Evolutionary conservation across 2,329 filamentous ascomycete genomes (phyloP), one percentile per base, ranked within the genome.

Genomic region (Pezicula rhizophila): DNA sequence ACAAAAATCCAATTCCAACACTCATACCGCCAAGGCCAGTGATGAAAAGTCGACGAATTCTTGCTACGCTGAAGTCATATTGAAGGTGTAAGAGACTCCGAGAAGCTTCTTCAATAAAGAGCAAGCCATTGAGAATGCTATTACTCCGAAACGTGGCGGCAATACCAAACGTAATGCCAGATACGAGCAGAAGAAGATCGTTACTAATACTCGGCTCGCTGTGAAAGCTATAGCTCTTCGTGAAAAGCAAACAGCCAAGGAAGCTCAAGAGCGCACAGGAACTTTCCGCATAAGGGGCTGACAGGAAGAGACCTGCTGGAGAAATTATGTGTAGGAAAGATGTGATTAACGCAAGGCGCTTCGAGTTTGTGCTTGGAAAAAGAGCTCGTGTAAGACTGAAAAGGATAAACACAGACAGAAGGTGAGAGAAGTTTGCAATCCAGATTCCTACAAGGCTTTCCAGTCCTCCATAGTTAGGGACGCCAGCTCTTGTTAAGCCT

Each of bases 231-330:
- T 62, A 60, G 60, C 72, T 71, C 40, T 75, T 72, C 1, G 79
- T 78, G 64, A 92, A 93, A 42, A 85, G 65, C 26, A 87, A 75
- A 60, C 82, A 83, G 1, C 89, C 93, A 0, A 75, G 57, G 59
- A 96, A 88, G 37, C 86, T 87, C 31, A 96, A 71, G 18, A 87
- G 73, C 0, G 92, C 83, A 66, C 90, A 96, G 0, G 84, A 66
- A 54, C 86, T 82, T 70, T 99, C 93, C 8, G 82, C 78, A 66
- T 93, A 95, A 0, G 92, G 89, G 0, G 91, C 85, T 0, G 86
- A 91, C 15, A 99, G 78, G 64, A 99, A 97, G 2, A 96, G 69
- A 1, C 92, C 92, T 0, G 87, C 93, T 0, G 93, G 92, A 0
- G 88, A 93, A 43, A 97, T 63, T 48, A 95, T 77, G 65, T 97